phyloP scores from a whole-genome alignment of 2,329 filamentous ascomycete species.

The Penicillium corylophilum region DNA sequence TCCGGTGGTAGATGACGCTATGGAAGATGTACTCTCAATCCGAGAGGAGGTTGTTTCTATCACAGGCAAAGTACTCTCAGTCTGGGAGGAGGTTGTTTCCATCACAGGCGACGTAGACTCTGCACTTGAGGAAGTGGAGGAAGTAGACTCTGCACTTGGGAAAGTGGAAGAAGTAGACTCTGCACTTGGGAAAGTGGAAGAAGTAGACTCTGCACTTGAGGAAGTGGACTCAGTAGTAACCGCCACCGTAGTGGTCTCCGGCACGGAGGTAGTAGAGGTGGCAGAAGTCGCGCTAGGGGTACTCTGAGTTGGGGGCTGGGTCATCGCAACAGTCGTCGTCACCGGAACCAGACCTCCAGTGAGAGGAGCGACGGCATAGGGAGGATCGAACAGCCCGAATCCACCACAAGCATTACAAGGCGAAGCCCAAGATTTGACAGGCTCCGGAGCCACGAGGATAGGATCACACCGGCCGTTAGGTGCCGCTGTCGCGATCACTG shows the following conservation, averaged over 20 bases:
- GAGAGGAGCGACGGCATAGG: constrained; percentile 13
- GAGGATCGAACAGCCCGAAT: constrained; percentile 17
- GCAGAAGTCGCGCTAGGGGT: constrained; percentile 1
- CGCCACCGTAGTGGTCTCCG: not conserved
- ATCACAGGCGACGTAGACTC: not conserved
- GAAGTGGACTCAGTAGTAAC: not conserved
- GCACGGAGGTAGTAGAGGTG: not conserved
- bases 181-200: too few relatives aligned
- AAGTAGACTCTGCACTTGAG: not conserved
- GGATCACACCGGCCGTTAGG: constrained; percentile 15
- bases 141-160: not conserved
- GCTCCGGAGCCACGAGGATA: constrained; percentile 13
- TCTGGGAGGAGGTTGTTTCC: not conserved
- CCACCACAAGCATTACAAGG: constrained; percentile 16
- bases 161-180: not conserved
- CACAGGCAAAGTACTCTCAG: not conserved
- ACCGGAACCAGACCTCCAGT: constrained; percentile 12
- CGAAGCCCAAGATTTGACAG: constrained; percentile 17
- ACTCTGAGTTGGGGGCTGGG: constrained; percentile 7
- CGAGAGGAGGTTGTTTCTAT: not conserved
- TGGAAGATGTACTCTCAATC: too few relatives aligned
- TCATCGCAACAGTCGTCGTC: constrained; percentile 6
- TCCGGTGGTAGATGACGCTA: not conserved
- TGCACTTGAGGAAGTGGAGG: not conserved
- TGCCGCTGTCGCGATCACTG: constrained; percentile 6